Evolutionary conservation across 2,329 filamentous ascomycete species (phyloP).

Genomic region (Amesomyces nigricolor): DNA sequence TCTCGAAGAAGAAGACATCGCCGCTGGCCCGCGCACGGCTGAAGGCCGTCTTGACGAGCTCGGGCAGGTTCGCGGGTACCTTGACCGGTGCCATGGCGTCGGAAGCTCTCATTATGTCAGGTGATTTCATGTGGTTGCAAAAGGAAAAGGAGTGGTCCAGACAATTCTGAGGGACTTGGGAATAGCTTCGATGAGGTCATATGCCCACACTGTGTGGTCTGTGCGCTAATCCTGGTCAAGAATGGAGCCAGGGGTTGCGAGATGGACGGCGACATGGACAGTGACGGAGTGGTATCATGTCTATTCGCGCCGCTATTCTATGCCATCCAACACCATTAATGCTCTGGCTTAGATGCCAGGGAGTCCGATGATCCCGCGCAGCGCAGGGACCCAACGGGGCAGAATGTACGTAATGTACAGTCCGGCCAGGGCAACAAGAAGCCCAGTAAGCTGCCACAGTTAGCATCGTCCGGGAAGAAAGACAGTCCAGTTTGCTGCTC

Average conservation of each 20-base stretch:
- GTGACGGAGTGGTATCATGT: background rate
- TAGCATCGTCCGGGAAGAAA: conserved; percentile 16
- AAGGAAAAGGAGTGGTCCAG: conserved; percentile 1
- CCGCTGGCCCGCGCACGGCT: conserved; percentile 41
- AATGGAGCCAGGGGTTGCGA: background rate
- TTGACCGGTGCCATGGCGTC: conserved; percentile 36
- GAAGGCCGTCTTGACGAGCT: conserved; percentile 47
- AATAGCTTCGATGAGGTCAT: conserved; percentile 31
- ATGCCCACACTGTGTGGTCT: conserved; percentile 5
- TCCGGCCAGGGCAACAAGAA: conserved; percentile 42
- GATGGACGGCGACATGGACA: background rate
- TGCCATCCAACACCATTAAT: too few species aligned
- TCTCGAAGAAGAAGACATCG: conserved; percentile 50
- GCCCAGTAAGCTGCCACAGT: conserved; percentile 45
- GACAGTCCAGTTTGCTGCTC: conserved; percentile 26
- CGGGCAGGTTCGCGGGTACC: conserved; percentile 44
- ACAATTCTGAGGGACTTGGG: background rate
- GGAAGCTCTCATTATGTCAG: conserved; percentile 16
- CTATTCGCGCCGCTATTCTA: background rate
- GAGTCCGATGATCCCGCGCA: conserved; percentile 43
- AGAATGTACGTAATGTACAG: conserved; percentile 49
- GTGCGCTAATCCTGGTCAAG: conserved; percentile 19
- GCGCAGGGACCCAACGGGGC: conserved; percentile 44
- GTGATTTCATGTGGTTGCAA: background rate
- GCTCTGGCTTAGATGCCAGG: conserved; percentile 41